Conservation (phyloP, 2,329 filamentous ascomycete genomes). For the Leptosphaerulina australis region DNA sequence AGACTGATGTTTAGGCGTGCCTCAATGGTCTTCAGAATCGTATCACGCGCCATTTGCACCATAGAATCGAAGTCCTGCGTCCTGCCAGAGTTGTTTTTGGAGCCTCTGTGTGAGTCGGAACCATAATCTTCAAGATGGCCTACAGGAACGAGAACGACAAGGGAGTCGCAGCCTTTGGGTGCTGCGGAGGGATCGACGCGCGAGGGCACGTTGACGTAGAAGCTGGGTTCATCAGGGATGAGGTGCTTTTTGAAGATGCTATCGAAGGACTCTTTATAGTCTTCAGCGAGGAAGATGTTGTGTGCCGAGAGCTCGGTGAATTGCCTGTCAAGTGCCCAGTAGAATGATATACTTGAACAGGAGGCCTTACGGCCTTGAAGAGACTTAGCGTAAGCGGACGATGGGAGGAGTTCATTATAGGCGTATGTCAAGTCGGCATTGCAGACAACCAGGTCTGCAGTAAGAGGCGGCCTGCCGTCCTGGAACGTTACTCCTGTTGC, state of each 20-base stretch:
- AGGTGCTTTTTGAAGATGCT: constrained; percentile 73
- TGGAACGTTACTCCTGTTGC: constrained; percentile 66
- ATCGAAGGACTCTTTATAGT: constrained; percentile 76
- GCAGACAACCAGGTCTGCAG: constrained; percentile 70
- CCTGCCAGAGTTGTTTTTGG: constrained; percentile 50
- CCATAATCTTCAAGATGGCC: constrained; percentile 64
- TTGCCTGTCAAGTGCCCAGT: constrained; percentile 69
- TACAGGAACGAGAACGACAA: constrained; percentile 74
- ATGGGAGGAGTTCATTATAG: constrained; percentile 71
- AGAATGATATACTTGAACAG: constrained; percentile 77
- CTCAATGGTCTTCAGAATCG: constrained; percentile 66
- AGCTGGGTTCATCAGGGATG: constrained; percentile 71
- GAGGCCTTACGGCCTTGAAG: constrained; percentile 62
- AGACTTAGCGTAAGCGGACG: constrained; percentile 51
- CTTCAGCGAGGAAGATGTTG: constrained; percentile 78
- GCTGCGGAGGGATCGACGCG: constrained; percentile 72
- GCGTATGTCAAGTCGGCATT: constrained; percentile 78
- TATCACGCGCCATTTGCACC: constrained; percentile 62
- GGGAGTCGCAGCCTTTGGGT: constrained; percentile 66
- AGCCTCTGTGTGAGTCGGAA: constrained; percentile 47
- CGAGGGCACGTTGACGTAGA: constrained; percentile 78
- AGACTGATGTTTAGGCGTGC: constrained; percentile 64
- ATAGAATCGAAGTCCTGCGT: constrained; percentile 67
- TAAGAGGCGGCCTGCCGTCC: constrained; percentile 60
- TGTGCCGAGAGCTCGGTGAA: constrained; percentile 70